Evolutionary conservation across 2,329 filamentous ascomycete species (phyloP).

Genomic region (Septoria petroselini): DNA sequence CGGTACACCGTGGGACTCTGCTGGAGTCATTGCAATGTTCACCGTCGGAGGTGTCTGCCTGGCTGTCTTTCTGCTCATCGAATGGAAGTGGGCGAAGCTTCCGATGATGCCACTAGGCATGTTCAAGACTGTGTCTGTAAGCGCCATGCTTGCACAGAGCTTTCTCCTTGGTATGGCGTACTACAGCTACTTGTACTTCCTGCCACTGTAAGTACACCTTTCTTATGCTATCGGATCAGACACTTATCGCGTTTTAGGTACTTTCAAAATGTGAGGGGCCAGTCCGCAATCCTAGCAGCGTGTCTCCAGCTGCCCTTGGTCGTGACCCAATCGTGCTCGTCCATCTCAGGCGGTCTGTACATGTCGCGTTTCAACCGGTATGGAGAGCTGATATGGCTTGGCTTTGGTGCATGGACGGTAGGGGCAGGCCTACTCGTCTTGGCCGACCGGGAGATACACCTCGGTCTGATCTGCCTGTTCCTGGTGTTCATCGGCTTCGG

Average conservation of each 20-base stretch:
- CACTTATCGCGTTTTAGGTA: constrained; percentile 43
- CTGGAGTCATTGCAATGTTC: constrained; percentile 60
- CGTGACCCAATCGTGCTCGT: constrained; percentile 46
- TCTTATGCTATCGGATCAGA: too few species aligned
- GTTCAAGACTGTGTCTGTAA: constrained; percentile 55
- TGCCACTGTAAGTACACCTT: constrained; percentile 42
- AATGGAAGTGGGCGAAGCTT: constrained; percentile 55
- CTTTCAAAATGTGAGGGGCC: constrained; percentile 56
- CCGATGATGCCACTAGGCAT: constrained; percentile 59
- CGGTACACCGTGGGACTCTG: constrained; percentile 53
- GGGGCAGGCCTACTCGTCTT: constrained; percentile 54
- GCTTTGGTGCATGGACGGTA: constrained; percentile 49
- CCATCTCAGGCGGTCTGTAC: constrained; percentile 54
- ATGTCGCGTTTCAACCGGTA: constrained; percentile 58
- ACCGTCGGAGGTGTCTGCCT: constrained; percentile 48
- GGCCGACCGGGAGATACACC: constrained; percentile 47
- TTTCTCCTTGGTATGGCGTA: constrained; percentile 61
- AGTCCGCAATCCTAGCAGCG: constrained; percentile 50
- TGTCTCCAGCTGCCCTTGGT: constrained; percentile 52
- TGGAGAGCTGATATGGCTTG: constrained; percentile 56
- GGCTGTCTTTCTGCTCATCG: constrained; percentile 50
- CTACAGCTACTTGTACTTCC: constrained; percentile 58
- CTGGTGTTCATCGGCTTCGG: constrained; percentile 53
- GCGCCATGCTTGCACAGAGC: constrained; percentile 56
- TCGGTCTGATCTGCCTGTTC: constrained; percentile 51